Percentiles rank a stretch among this genome's conserved stretches.
Evolutionary conservation across 805 yeast species (phyloP).

Genomic region (Wickerhamiella sorbophila): DNA sequence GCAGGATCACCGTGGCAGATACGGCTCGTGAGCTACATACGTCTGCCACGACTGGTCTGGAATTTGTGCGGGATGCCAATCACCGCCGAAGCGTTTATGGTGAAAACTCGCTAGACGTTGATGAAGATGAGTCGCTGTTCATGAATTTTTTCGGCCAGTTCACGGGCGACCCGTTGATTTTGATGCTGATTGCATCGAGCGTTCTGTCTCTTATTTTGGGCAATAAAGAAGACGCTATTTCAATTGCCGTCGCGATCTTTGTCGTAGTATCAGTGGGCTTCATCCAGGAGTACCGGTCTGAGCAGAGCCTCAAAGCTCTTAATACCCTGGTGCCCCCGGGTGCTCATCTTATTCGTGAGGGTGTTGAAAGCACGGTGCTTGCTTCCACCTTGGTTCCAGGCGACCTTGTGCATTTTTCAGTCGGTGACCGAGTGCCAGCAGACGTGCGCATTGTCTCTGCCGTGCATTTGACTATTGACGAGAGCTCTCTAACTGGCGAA

Average conservation of each 20-base stretch:
- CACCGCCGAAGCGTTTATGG: conserved; percentile 69
- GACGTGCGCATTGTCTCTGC: conserved; percentile 73
- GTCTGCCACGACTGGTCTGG: conserved; percentile 44
- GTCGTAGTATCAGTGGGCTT: conserved; percentile 96
- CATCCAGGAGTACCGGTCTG: conserved; percentile 93
- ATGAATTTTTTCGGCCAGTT: conserved; percentile 66
- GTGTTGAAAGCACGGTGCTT: conserved; percentile 61
- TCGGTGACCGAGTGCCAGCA: conserved; percentile 96
- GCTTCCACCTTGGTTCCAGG: conserved; percentile 92
- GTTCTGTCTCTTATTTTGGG: conserved; percentile 79
- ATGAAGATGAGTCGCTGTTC: conserved; percentile 57
- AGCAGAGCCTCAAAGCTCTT: conserved; percentile 83
- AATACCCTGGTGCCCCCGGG: conserved; percentile 93
- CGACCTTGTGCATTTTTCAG: conserved; percentile 74
- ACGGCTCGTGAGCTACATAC: conserved; percentile 51
- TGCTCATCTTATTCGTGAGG: conserved; percentile 78
- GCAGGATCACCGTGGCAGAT: conserved; percentile 50
- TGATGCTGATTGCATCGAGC: conserved; percentile 82
- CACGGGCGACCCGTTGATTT: conserved; percentile 80
- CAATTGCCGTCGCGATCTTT: conserved; percentile 78
- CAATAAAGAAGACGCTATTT: conserved; percentile 90
- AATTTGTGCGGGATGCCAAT: conserved; percentile 53
- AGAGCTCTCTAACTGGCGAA: conserved; percentile 92
- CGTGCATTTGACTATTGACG: conserved; percentile 75
- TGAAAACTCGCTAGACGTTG: conserved; percentile 56